Conservation (phyloP, 345 rosid species). For the Eucalyptus sideroxylon region DNA sequence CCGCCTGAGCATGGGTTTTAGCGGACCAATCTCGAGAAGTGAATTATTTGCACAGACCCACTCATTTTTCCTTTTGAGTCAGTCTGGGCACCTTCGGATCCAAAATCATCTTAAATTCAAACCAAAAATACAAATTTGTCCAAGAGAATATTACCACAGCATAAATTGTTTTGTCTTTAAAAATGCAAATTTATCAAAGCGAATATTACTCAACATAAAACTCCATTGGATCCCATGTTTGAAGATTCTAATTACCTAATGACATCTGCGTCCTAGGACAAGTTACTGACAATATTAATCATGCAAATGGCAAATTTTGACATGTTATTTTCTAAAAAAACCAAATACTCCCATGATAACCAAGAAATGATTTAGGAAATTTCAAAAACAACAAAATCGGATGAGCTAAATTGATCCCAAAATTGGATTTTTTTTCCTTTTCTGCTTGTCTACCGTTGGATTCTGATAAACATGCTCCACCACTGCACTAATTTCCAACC, state of each 20-base stretch:
- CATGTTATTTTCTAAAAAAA: neutral
- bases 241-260: neutral
- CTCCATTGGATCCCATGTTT: neutral
- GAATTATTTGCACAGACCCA: neutral
- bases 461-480: neutral
- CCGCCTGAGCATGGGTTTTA: neutral
- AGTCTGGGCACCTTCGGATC: neutral
- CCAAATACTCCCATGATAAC: neutral
- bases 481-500: neutral
- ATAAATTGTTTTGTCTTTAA: neutral
- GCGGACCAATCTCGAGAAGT: neutral
- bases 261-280: neutral
- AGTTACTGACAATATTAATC: neutral
- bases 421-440: neutral
- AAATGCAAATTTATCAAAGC: neutral
- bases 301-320: neutral
- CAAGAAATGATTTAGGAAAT: neutral
- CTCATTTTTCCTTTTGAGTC: neutral
- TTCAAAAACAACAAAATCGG: neutral
- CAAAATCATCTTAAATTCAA: neutral
- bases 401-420: neutral
- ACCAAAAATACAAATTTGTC: neutral
- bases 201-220: neutral
- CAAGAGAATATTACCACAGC: fast-evolving
- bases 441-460: neutral